Evolutionary conservation across 2,329 filamentous ascomycete genomes (phyloP).

Genomic region (Cyphellophora attinorum): DNA sequence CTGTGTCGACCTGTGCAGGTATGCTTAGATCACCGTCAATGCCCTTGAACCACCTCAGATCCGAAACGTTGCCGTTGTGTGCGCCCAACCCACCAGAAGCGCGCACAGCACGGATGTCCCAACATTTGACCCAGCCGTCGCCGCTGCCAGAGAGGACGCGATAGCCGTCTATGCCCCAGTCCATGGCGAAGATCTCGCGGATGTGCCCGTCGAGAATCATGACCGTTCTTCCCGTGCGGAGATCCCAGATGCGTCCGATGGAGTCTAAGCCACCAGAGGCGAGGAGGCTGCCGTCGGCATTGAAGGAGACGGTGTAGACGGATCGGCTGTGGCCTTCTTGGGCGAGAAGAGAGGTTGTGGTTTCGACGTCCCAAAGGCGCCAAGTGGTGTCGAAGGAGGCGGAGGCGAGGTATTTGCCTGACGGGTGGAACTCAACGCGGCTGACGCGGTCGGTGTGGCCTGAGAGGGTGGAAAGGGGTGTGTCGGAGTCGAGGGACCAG

Average conservation of each 20-base stretch:
- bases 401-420: conserved; percentile 78
- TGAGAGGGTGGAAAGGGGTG: conserved; percentile 68
- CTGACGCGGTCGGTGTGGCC: conserved; percentile 85
- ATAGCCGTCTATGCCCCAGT: conserved; percentile 87
- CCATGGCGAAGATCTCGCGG: conserved; percentile 82
- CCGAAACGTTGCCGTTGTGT: conserved; percentile 82
- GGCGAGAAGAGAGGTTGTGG: conserved; percentile 69
- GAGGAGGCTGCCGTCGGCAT: conserved; percentile 78
- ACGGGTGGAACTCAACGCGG: conserved; percentile 88
- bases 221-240: conserved; percentile 82
- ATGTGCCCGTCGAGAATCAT: conserved; percentile 94
- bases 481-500: conserved; percentile 82
- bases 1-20: conserved; percentile 8
- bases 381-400: conserved; percentile 95
- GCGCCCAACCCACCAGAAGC: conserved; percentile 78
- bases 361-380: conserved; percentile 90
- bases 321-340: conserved; percentile 94
- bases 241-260: conserved; percentile 90
- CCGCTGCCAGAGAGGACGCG: conserved; percentile 86
- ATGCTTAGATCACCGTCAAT: conserved; percentile 59
- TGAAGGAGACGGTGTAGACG: conserved; percentile 84
- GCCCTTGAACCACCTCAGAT: conserved; percentile 89
- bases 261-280: conserved; percentile 91
- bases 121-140: conserved; percentile 95
- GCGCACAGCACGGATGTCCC: conserved; percentile 87